A percentile compares a stretch with the other conserved stretches of the same genome.
phyloP scores from a whole-genome alignment of 2,329 filamentous ascomycete species.

The Ophiocordyceps robertsii region DNA sequence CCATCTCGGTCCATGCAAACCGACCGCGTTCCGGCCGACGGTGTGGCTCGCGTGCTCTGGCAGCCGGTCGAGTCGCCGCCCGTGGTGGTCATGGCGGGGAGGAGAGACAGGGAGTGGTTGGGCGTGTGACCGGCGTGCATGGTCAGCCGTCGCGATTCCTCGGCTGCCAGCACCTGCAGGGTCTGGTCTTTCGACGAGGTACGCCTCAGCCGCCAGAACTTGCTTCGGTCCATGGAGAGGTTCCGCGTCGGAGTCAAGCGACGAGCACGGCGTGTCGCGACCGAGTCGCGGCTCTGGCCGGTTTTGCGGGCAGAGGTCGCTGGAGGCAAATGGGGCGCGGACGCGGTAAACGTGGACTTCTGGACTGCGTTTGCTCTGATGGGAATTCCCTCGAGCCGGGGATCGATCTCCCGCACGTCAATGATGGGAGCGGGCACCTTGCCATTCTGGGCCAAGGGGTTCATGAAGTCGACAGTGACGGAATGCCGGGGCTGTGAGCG shows the following conservation, averaged over 20 bases:
- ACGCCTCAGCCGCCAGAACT: slow-evolving; percentile 9
- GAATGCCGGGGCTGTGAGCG: slow-evolving; percentile 28
- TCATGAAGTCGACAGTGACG: slow-evolving; percentile 20
- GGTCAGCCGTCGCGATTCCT: slow-evolving; percentile 37
- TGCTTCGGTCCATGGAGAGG: background rate
- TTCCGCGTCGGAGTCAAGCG: slow-evolving; percentile 1
- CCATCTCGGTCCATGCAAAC: background rate
- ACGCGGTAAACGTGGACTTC: slow-evolving; percentile 35
- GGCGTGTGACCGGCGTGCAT: slow-evolving; percentile 53
- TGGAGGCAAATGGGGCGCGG: slow-evolving; percentile 13
- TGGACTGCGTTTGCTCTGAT: slow-evolving; percentile 40
- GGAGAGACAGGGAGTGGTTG: slow-evolving; percentile 41
- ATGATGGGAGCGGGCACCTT: slow-evolving; percentile 30
- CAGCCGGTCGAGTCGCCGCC: slow-evolving; percentile 14
- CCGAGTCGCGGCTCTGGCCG: slow-evolving; percentile 4
- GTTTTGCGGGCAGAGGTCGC: slow-evolving; percentile 11
- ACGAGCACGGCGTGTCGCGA: background rate
- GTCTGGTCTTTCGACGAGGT: slow-evolving; percentile 26
- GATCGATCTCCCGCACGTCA: slow-evolving; percentile 44
- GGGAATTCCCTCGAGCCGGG: slow-evolving; percentile 45
- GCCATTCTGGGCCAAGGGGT: slow-evolving; percentile 15
- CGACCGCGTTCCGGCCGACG: slow-evolving; percentile 9
- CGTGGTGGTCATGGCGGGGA: slow-evolving; percentile 30
- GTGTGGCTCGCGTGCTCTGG: slow-evolving; percentile 16
- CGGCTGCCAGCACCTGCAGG: slow-evolving; percentile 30